phyloP scores from a whole-genome alignment of 2,329 filamentous ascomycete species.

The Talaromyces sp. region DNA sequence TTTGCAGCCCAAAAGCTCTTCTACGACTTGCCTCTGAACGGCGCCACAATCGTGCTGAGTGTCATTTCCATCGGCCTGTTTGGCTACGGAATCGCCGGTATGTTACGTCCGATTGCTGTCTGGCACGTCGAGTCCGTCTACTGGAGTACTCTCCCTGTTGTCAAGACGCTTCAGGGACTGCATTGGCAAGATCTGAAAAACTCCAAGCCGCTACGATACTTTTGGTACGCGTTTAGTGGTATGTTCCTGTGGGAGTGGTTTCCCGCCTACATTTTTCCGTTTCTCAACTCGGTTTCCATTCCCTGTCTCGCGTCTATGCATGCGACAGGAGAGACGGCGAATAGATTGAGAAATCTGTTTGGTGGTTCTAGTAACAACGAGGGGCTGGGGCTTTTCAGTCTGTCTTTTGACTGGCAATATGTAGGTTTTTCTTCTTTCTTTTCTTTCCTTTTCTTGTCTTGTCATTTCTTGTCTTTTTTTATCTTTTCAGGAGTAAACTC shows the following conservation, averaged over 20 bases:
- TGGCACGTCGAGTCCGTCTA: slow-evolving; percentile 55
- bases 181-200: slow-evolving; percentile 50
- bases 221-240: slow-evolving; percentile 47
- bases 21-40: slow-evolving; percentile 44
- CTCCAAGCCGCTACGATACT: slow-evolving; percentile 48
- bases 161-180: slow-evolving; percentile 51
- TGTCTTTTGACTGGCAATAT: slow-evolving; percentile 53
- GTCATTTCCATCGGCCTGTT: slow-evolving; percentile 53
- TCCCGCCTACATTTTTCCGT: slow-evolving; percentile 52
- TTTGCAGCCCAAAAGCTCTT: slow-evolving; percentile 50
- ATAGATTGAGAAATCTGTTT: slow-evolving; percentile 45
- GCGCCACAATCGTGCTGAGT: slow-evolving; percentile 45
- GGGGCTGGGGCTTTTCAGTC: slow-evolving; percentile 45
- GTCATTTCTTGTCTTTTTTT: too few relatives aligned
- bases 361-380: slow-evolving; percentile 51
- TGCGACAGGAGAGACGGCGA: slow-evolving; percentile 43
- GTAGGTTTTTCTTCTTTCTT: slow-evolving; percentile 6
- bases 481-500: neutral
- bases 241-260: slow-evolving; percentile 52
- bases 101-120: slow-evolving; percentile 51
- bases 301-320: slow-evolving; percentile 51
- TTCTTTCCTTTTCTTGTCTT: too few relatives aligned
- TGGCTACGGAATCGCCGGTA: slow-evolving; percentile 51
- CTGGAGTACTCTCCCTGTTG: slow-evolving; percentile 50
- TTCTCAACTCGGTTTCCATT: slow-evolving; percentile 52